These are phyloP conservation scores for Lignosus rhinocerotis DNA, from an alignment of 1,284 basidiomycete genomes.

Conservation along the genomic window DNA sequence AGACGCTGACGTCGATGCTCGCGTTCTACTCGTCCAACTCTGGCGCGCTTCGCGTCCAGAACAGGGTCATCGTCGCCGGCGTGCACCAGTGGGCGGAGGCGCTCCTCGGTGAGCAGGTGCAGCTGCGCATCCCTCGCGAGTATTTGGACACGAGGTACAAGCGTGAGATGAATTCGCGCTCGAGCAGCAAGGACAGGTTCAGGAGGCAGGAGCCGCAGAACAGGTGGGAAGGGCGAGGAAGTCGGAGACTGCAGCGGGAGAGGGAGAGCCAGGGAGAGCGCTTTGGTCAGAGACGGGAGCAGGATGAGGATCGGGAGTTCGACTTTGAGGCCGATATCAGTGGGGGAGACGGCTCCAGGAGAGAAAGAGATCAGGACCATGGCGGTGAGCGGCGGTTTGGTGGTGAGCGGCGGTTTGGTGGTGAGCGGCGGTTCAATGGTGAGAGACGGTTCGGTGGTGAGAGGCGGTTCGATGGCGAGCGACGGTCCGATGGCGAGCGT, in stretches of 20 bases:
- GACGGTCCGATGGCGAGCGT: neutral
- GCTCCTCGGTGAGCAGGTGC: slow-evolving; percentile 7
- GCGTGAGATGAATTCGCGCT: neutral
- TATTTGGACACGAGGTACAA: neutral
- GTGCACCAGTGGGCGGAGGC: slow-evolving; percentile 65
- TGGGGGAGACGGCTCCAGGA: no score
- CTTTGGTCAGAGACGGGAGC: neutral
- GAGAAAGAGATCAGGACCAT: neutral
- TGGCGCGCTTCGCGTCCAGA: slow-evolving; percentile 49
- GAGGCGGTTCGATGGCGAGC: neutral
- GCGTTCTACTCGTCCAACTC: slow-evolving; percentile 75
- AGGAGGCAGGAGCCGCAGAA: neutral
- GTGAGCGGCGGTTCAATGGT: no score
- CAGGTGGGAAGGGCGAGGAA: neutral
- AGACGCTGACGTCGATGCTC: slow-evolving; percentile 70
- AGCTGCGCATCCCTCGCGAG: slow-evolving; percentile 13
- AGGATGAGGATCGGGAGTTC: neutral
- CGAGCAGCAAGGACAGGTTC: neutral
- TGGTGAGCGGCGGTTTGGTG: neutral
- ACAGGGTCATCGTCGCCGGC: slow-evolving; percentile 56
- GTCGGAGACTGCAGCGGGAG: neutral
- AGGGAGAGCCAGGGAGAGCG: neutral
- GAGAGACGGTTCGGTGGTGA: neutral
- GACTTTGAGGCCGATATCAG: neutral
- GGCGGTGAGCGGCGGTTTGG: neutral